Evolutionary conservation across 2,329 filamentous ascomycete genomes (phyloP), one percentile per base, ranked within the genome.

Genomic region (Aschersonia sp.): DNA sequence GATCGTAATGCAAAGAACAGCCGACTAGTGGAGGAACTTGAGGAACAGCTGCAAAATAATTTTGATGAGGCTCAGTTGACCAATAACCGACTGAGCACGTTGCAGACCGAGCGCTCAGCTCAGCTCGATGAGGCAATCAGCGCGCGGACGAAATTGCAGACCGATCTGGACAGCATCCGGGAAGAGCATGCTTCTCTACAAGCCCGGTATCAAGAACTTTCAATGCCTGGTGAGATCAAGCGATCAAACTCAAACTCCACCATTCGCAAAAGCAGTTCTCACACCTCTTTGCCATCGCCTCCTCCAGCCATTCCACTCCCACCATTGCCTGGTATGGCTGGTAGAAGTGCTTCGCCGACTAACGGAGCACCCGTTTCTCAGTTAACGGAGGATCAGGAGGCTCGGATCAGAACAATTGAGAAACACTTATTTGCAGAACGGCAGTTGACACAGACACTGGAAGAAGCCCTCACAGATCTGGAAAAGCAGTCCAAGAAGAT

Each of bases 371-470:
- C 71, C 46, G 76, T 83, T 50, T 78, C 82, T 45, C 89, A 95
- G 58, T 76, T 94, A 54, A 79, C 90, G 50, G 90, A 97, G 59
- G 92, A 98, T 57, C 89, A 95, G 63, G 92, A 98, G 62, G 85
- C 87, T 42, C 88, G 89, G 53, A 94, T 98, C 60, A 83, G 85
- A 50, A 94, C 87, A 6, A 94, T 98, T 52, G 90, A 98, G 72
- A 97, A 95, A 71, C 88, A 97, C 60, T 76, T 98, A 30, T 84
- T 85, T 54, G 92, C 92, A 4, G 92, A 98, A 72, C 94, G 94
- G 62, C 90, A 97, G 64, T 81, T 98, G 50, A 98, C 90, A 0
- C 83, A 87, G 44, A 97, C 90, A 2, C 76, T 98, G 40, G 92
- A 98, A 64, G 90, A 97, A 66, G 92, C 92, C 6, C 79, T 98